Conservation (phyloP, 1,284 basidiomycete species). For the Lentinus polychrous region DNA sequence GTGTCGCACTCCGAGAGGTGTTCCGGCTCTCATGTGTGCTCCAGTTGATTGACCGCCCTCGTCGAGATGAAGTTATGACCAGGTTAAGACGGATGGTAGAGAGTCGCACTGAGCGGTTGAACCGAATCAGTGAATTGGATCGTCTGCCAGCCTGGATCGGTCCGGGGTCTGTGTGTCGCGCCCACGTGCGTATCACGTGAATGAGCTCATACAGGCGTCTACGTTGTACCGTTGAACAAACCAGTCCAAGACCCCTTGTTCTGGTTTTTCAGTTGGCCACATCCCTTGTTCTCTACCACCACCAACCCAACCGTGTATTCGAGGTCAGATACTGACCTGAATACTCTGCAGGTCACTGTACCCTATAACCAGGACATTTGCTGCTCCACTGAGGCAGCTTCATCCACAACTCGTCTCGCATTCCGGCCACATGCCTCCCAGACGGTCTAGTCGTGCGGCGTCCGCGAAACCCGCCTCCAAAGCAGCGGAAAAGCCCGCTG, state of each 20-base stretch:
- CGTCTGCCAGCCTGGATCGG: no score
- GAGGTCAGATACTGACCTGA: background rate
- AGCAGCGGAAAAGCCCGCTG: constrained; percentile 18
- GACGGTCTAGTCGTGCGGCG: constrained; percentile 45
- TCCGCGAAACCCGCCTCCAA: constrained; percentile 29
- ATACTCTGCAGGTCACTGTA: background rate
- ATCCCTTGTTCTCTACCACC: background rate
- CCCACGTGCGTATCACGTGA: constrained; percentile 6
- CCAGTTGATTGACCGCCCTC: no score
- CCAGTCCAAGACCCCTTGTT: background rate
- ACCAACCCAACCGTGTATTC: background rate
- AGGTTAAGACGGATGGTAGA: no score
- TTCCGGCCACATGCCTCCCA: constrained; percentile 13
- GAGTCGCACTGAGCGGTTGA: no score
- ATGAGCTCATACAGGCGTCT: background rate
- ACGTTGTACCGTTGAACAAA: background rate
- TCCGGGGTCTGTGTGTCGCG: no score
- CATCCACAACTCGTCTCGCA: no score
- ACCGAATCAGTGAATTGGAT: no score
- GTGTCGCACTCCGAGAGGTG: background rate
- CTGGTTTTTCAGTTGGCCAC: background rate
- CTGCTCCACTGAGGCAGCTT: constrained; percentile 1
- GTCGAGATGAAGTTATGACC: no score
- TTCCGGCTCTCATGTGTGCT: no score
- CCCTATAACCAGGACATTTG: background rate